These are phyloP conservation scores for Colletotrichum scovillei DNA, from an alignment of 2,329 filamentous ascomycete species.

Conservation along the genomic window DNA sequence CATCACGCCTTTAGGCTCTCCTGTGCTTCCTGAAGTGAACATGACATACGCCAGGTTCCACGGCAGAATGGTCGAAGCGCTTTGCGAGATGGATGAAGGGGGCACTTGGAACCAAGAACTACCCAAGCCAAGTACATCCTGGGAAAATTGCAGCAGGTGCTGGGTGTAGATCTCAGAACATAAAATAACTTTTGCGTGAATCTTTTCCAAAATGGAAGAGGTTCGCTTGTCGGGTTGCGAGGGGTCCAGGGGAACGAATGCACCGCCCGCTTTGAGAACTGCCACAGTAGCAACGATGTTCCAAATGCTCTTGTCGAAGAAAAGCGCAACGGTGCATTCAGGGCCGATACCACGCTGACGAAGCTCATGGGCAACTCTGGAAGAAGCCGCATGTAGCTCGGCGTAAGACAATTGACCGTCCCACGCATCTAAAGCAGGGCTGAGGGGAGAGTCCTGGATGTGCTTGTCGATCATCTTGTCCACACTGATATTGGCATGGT, in stretches of 20 bases:
- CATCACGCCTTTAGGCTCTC: slow-evolving; percentile 38
- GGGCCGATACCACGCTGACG: not conserved
- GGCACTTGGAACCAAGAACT: slow-evolving; percentile 26
- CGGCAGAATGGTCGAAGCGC: not conserved
- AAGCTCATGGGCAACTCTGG: slow-evolving; percentile 33
- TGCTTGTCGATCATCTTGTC: slow-evolving; percentile 8
- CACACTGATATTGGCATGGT: not conserved
- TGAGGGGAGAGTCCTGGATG: slow-evolving; percentile 13
- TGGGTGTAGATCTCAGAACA: not conserved
- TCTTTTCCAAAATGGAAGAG: slow-evolving; percentile 29
- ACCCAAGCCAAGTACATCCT: not conserved
- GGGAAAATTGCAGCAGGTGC: not conserved
- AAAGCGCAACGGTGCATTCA: slow-evolving; percentile 38
- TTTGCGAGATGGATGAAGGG: not conserved
- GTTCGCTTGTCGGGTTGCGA: slow-evolving; percentile 38
- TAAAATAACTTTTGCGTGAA: slow-evolving; percentile 16
- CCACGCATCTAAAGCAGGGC: slow-evolving; percentile 39
- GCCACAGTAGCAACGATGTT: slow-evolving; percentile 40
- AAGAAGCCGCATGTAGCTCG: slow-evolving; percentile 39
- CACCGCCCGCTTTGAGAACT: slow-evolving; percentile 26
- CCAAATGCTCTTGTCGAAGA: slow-evolving; percentile 43
- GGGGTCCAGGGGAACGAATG: slow-evolving; percentile 32
- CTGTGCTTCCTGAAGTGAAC: slow-evolving; percentile 39
- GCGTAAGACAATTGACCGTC: slow-evolving; percentile 39
- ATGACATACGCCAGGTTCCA: slow-evolving; percentile 30